phyloP scores from a whole-genome alignment of 75 land plant species.

The Gnetum montanum region DNA sequence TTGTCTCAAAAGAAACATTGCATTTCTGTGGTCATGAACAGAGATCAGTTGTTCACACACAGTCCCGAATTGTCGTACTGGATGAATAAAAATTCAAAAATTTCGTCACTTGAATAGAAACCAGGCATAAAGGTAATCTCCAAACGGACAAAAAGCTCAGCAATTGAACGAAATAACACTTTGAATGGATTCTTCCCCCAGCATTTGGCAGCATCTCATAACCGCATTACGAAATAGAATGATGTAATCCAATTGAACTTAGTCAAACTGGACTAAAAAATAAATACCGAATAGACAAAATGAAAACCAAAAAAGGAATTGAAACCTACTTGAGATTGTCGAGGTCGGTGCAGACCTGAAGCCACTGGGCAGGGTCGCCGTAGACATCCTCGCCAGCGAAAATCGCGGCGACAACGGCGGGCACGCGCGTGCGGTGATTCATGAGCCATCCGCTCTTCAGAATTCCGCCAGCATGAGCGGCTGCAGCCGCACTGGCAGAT shows the following conservation, averaged over 20 bases:
- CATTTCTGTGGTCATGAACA: too few species aligned
- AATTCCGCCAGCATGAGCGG: constrained; percentile 45
- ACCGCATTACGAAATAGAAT: too few species aligned
- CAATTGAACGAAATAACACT: too few species aligned
- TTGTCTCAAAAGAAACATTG: too few species aligned
- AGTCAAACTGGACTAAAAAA: too few species aligned
- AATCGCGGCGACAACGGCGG: constrained; percentile 77
- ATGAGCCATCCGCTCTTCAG: constrained; percentile 79
- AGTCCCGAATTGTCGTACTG: too few species aligned
- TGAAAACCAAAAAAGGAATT: neutral
- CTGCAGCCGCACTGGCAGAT: constrained; percentile 7
- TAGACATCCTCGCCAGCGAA: constrained; percentile 44
- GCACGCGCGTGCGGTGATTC: constrained; percentile 84
- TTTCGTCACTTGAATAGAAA: too few species aligned
- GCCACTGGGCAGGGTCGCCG: constrained; percentile 96
- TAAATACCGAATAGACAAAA: constrained; percentile 1
- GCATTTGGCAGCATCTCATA: neutral
- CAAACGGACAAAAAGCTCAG: too few species aligned
- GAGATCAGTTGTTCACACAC: too few species aligned
- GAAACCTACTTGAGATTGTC: constrained; percentile 71
- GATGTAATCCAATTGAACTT: too few species aligned
- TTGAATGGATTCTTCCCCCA: neutral
- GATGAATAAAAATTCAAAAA: too few species aligned
- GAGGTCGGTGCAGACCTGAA: constrained; percentile 79
- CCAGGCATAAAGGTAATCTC: too few species aligned